phyloP scores from a whole-genome alignment of 148 eudicot genomes.

The Rheum nobile region DNA sequence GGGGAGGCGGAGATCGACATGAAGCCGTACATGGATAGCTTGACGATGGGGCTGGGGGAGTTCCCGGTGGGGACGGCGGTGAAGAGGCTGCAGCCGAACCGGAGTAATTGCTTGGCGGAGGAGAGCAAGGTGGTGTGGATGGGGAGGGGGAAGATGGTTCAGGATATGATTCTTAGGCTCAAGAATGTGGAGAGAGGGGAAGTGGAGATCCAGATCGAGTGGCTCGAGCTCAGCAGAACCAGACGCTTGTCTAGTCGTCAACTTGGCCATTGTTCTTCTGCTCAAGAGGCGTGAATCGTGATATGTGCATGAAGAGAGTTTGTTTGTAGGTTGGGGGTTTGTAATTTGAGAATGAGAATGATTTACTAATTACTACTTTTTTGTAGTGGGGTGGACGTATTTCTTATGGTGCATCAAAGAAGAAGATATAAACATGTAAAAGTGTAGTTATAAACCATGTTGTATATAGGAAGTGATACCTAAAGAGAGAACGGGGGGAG shows the following conservation, averaged over 20 bases:
- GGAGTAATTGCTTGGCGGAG: constrained; percentile 8
- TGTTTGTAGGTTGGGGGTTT: too few species aligned
- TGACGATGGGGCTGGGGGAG: background rate
- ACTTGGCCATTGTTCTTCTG: background rate
- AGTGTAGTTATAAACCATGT: too few species aligned
- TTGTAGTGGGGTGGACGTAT: too few species aligned
- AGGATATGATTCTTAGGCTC: constrained; percentile 9
- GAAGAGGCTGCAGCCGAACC: constrained; percentile 14
- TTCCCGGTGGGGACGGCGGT: constrained; percentile 13
- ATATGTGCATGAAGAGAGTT: background rate
- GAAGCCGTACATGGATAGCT: constrained; percentile 11
- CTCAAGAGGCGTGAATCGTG: background rate
- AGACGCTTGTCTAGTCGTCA: background rate
- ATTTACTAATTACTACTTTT: too few species aligned
- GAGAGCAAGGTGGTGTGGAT: constrained; percentile 16
- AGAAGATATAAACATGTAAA: too few species aligned
- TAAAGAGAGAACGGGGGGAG: too few species aligned
- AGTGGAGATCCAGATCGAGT: constrained; percentile 11
- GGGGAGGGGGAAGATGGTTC: constrained; percentile 14
- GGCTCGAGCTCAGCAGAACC: constrained; percentile 7
- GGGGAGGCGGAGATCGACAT: constrained; percentile 15
- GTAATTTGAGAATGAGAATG: background rate
- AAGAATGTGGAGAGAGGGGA: constrained; percentile 14
- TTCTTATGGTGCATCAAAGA: too few species aligned
- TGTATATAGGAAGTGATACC: too few species aligned